phyloP scores from a whole-genome alignment of 2,329 filamentous ascomycete genomes.

The Coniochaeta ligniaria region DNA sequence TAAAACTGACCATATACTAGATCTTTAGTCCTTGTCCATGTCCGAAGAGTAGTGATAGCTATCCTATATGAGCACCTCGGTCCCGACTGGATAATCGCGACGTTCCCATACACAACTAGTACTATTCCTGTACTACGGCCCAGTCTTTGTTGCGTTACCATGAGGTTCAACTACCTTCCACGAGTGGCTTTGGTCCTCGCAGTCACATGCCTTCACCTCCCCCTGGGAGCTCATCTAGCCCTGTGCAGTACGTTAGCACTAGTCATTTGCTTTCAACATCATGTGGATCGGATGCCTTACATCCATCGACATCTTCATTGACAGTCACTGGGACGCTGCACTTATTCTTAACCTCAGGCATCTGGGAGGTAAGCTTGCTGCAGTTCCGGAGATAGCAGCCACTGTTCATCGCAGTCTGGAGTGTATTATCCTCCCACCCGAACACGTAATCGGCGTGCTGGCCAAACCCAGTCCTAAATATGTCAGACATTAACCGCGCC shows the following conservation, averaged over 20 bases:
- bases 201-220: neutral
- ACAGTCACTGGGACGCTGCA: conserved; percentile 20
- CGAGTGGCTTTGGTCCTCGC: neutral
- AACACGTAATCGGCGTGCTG: conserved; percentile 33
- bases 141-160: no score
- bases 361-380: conserved; percentile 9
- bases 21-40: no score
- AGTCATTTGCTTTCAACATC: neutral
- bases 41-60: no score
- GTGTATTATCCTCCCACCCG: conserved; percentile 30
- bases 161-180: no score
- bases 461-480: conserved; percentile 24
- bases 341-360: conserved; percentile 20
- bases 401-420: conserved; percentile 26
- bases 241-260: neutral
- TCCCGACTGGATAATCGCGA: no score
- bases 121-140: no score
- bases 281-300: conserved; percentile 8
- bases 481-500: neutral
- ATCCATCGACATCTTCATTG: conserved; percentile 24
- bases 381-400: conserved; percentile 4
- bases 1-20: no score
- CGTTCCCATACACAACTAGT: no score
- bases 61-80: no score
- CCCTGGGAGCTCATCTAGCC: neutral